A percentile compares a stretch with the other conserved stretches of the same genome.
Conservation (phyloP, 192 early-diverging fungal species). For the Gaertneriomyces semiglobifer region DNA sequence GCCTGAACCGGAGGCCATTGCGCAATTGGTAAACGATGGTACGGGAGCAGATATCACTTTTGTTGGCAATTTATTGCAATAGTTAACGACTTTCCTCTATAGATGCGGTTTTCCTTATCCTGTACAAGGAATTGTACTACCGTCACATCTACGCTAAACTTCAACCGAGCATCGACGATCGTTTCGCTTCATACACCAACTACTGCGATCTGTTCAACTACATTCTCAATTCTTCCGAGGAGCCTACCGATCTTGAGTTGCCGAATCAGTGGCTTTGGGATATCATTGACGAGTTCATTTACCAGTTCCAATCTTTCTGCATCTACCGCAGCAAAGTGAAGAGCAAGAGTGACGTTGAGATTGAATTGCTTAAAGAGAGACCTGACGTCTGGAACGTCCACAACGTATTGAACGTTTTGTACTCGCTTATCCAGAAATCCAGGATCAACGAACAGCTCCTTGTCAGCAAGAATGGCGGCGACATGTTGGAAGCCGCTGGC, state of each 20-base stretch:
- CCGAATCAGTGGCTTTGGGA: conserved; percentile 99
- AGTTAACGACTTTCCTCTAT: background rate
- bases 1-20: conserved; percentile 83
- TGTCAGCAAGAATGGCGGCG: conserved; percentile 83
- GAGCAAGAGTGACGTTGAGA: conserved; percentile 77
- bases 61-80: conserved; percentile 2
- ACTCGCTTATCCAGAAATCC: conserved; percentile 94
- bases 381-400: conserved; percentile 86
- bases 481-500: conserved; percentile 83
- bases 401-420: conserved; percentile 93
- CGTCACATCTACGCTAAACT: conserved; percentile 93
- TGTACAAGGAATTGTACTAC: conserved; percentile 96
- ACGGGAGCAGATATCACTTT: background rate
- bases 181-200: conserved; percentile 91
- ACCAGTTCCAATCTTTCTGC: conserved; percentile 98
- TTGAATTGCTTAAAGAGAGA: conserved; percentile 77
- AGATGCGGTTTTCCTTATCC: conserved; percentile 84
- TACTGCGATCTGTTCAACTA: conserved; percentile 97
- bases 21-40: conserved; percentile 78
- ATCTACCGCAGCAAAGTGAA: conserved; percentile 84
- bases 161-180: conserved; percentile 81
- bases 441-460: conserved; percentile 90
- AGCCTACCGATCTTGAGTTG: conserved; percentile 86
- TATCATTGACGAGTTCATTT: conserved; percentile 99
- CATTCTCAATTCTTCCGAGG: conserved; percentile 64